phyloP scores from a whole-genome alignment of 2,329 filamentous ascomycete species.

The Fusarium sp. region DNA sequence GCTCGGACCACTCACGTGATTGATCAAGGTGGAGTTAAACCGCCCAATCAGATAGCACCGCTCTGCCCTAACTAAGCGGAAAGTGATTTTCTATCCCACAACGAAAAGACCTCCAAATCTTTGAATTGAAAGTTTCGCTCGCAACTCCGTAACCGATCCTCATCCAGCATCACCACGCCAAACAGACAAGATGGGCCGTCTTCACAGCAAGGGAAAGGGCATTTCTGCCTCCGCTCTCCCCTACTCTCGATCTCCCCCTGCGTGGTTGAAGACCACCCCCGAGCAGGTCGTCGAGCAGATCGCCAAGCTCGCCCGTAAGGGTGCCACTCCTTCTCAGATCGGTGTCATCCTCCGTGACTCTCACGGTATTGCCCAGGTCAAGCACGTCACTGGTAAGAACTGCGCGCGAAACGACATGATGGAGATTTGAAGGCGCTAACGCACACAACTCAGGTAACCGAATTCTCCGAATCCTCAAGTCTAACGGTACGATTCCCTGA shows the following conservation, averaged over 20 bases:
- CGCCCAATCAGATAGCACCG: constrained; percentile 9
- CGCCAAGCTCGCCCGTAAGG: constrained; percentile 98
- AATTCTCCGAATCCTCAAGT: constrained; percentile 99
- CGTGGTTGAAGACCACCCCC: constrained; percentile 99
- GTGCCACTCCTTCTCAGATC: constrained; percentile 97
- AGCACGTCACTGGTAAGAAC: constrained; percentile 92
- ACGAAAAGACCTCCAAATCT: constrained; percentile 6
- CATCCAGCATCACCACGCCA: constrained; percentile 51
- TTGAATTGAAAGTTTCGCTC: constrained; percentile 41
- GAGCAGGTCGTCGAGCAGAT: constrained; percentile 99
- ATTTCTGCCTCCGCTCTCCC: constrained; percentile 96
- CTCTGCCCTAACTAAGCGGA: constrained; percentile 61
- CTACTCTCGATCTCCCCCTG: constrained; percentile 91
- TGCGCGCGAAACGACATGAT: neutral
- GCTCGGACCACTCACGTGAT: constrained; percentile 30
- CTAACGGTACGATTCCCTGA: constrained; percentile 80
- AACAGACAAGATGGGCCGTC: constrained; percentile 84
- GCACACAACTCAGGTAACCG: constrained; percentile 81
- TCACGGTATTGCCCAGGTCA: constrained; percentile 98
- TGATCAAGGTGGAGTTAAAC: accelerated
- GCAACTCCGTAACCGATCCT: constrained; percentile 53
- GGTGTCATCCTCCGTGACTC: constrained; percentile 98
- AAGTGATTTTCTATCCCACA: constrained; percentile 48
- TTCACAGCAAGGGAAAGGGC: constrained; percentile 99
- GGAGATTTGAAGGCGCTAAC: constrained; percentile 50